Evolutionary conservation across 2,329 filamentous ascomycete species (phyloP).

Genomic region (Colletotrichum sp.): DNA sequence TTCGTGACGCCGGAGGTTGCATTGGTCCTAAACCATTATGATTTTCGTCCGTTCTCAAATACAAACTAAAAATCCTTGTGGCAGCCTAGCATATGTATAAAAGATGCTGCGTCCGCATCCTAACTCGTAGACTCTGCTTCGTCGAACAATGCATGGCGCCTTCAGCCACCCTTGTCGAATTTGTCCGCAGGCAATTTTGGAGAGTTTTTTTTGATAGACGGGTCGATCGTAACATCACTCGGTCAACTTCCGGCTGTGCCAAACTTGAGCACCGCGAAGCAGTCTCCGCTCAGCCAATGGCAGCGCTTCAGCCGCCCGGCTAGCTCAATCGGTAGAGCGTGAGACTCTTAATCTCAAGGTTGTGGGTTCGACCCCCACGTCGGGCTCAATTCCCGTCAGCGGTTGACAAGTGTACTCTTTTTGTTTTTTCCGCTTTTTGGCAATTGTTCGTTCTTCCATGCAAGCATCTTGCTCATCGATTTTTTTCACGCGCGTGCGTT

Average conservation of each 20-base stretch:
- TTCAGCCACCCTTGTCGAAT: background rate
- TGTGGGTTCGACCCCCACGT: conserved; percentile 53
- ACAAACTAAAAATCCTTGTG: rapidly evolving
- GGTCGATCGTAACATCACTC: background rate
- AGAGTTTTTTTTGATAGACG: background rate
- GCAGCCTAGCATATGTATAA: background rate
- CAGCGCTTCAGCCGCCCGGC: conserved; percentile 43
- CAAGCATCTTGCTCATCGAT: background rate
- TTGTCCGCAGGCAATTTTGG: background rate
- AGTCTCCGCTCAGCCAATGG: background rate
- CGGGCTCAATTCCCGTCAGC: conserved; percentile 22
- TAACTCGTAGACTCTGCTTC: background rate
- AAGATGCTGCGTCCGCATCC: background rate
- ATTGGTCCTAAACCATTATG: background rate
- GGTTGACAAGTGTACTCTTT: background rate
- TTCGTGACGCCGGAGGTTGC: background rate
- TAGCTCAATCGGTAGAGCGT: conserved; percentile 78
- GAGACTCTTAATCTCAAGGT: conserved; percentile 71
- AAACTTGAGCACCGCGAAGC: background rate
- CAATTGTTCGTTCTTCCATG: no score
- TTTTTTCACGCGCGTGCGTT: background rate
- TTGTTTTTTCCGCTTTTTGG: background rate
- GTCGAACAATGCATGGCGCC: background rate
- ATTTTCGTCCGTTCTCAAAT: background rate
- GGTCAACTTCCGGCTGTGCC: background rate